phyloP scores from a whole-genome alignment of 108 stramenopile species.

The Chaetoceros muelleri region DNA sequence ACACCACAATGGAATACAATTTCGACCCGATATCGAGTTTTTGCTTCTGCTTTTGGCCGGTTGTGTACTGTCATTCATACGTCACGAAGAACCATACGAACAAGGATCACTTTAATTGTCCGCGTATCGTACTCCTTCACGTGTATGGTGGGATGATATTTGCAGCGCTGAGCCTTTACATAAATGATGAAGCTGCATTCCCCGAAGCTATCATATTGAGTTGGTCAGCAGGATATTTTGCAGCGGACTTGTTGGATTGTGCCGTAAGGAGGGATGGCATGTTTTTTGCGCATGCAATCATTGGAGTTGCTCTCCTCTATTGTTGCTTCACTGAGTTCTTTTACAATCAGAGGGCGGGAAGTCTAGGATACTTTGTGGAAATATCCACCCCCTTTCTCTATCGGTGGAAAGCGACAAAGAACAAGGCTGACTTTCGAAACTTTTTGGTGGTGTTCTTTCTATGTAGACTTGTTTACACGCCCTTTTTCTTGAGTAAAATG shows the following conservation, averaged over 20 bases:
- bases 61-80: neutral
- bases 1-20: too few species aligned
- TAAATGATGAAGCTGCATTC: neutral
- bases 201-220: neutral
- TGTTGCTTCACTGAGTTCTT: neutral
- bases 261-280: conserved; percentile 2
- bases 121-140: neutral
- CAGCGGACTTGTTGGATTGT: conserved; percentile 7
- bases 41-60: too few species aligned
- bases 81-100: neutral
- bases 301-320: neutral
- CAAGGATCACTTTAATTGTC: neutral
- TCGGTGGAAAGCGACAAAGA: neutral
- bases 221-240: conserved; percentile 1
- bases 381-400: neutral
- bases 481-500: neutral
- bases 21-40: too few species aligned
- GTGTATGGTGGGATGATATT: neutral
- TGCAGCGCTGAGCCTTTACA: neutral
- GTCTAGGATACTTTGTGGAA: neutral
- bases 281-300: neutral
- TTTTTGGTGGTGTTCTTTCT: neutral
- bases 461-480: neutral
- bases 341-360: neutral
- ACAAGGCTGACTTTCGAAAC: neutral